A percentile compares a stretch with the other conserved stretches of the same genome.
Evolutionary conservation across 768 basidiomycete species (phyloP).

Genomic region (Serendipita sp.): DNA sequence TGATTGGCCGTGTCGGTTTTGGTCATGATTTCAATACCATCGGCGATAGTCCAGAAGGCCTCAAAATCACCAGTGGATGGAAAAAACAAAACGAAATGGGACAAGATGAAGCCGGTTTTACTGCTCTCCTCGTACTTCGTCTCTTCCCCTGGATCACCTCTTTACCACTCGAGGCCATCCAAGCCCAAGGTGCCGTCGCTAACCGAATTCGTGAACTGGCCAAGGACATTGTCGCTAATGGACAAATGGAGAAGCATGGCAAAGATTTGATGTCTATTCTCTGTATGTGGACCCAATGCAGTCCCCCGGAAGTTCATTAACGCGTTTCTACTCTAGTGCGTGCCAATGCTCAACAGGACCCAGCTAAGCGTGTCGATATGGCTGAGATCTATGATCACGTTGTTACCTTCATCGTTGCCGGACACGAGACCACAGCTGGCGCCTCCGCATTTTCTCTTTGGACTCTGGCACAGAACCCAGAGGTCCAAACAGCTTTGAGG

Average conservation of each 20-base stretch:
- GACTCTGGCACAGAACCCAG: constrained; percentile 25
- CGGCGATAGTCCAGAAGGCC: not conserved
- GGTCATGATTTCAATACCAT: constrained; percentile 7
- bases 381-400: constrained; percentile 16
- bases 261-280: constrained; percentile 8
- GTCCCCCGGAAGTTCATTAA: not conserved
- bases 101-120: not conserved
- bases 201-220: constrained; percentile 17
- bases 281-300: not conserved
- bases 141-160: constrained; percentile 18
- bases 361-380: not conserved
- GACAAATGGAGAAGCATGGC: constrained; percentile 8
- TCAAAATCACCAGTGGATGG: constrained; percentile 7
- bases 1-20: constrained; percentile 8
- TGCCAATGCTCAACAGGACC: not conserved
- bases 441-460: constrained; percentile 25
- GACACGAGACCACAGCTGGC: constrained; percentile 29
- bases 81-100: constrained; percentile 5
- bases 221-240: constrained; percentile 16
- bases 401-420: constrained; percentile 26
- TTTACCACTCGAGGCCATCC: constrained; percentile 17
- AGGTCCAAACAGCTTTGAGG: constrained; percentile 25
- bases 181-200: constrained; percentile 18
- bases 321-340: not conserved
- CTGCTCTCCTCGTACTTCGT: constrained; percentile 19